A percentile compares a stretch with the other conserved stretches of the same genome.
These are phyloP conservation scores for Glonium stellatum DNA, from an alignment of 495 filamentous ascomycete species.

Conservation along the genomic window DNA sequence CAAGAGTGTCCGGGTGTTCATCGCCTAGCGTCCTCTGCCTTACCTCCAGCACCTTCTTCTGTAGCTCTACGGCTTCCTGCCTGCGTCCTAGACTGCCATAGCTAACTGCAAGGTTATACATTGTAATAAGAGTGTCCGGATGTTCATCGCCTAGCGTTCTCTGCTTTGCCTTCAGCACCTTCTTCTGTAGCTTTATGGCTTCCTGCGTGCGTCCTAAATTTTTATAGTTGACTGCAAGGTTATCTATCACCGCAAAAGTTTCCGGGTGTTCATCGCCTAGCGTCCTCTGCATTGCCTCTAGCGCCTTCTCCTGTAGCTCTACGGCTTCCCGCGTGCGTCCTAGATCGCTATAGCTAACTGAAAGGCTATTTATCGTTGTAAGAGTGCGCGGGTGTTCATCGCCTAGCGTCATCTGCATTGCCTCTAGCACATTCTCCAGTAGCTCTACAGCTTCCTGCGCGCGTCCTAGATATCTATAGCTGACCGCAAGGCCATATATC, in stretches of 20 bases:
- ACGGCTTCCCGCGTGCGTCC: conserved; percentile 10
- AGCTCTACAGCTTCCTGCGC: background rate
- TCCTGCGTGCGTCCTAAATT: no score
- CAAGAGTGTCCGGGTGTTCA: conserved; percentile 3
- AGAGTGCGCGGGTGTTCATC: conserved; percentile 9
- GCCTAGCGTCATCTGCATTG: background rate
- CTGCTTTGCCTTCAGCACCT: no score
- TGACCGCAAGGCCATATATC: no score
- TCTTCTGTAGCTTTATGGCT: no score
- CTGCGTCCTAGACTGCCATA: conserved; percentile 8
- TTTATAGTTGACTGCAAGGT: no score
- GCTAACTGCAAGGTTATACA: conserved; percentile 4
- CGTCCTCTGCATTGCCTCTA: conserved; percentile 4
- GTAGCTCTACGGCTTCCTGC: conserved; percentile 13
- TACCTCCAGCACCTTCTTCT: background rate
- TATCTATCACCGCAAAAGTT: background rate
- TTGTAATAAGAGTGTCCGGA: conserved; percentile 9
- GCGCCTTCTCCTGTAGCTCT: background rate
- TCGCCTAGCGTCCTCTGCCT: conserved; percentile 3
- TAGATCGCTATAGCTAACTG: conserved; percentile 5
- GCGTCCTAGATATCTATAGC: no score
- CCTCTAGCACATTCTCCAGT: background rate
- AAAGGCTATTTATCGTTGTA: conserved; percentile 5
- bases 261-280: conserved; percentile 3
- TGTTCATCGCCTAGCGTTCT: conserved; percentile 1